Evolutionary conservation across 768 basidiomycete species (phyloP).

Genomic region (Agrocybe praecox): DNA sequence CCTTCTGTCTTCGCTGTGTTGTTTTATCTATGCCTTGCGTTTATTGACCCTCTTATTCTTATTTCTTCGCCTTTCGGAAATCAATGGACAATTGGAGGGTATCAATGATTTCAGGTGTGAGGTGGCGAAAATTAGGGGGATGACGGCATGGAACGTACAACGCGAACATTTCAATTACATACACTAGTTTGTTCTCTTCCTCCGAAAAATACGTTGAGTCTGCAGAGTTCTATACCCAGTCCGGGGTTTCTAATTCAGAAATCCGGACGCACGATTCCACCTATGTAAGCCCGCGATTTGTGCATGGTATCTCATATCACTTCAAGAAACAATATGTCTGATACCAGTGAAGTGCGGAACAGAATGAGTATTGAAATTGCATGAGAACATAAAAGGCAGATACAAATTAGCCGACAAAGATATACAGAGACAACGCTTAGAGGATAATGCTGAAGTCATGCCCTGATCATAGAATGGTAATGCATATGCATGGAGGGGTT

Average conservation of each 20-base stretch:
- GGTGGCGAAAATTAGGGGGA: neutral
- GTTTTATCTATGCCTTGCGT: constrained; percentile 30
- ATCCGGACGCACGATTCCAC: too few relatives aligned
- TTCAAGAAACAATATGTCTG: too few relatives aligned
- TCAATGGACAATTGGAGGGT: neutral
- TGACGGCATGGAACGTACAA: neutral
- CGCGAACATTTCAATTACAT: too few relatives aligned
- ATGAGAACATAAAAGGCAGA: neutral
- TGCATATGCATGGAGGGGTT: neutral
- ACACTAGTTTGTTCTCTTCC: too few relatives aligned
- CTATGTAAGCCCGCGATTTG: too few relatives aligned
- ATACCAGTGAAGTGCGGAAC: too few relatives aligned
- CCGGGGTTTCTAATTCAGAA: too few relatives aligned
- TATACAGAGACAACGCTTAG: neutral
- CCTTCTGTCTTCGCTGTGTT: constrained; percentile 19
- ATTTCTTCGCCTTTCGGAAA: neutral
- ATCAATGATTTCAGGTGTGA: neutral
- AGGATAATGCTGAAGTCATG: neutral
- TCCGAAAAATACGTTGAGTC: too few relatives aligned
- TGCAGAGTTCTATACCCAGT: too few relatives aligned
- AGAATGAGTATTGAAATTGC: neutral
- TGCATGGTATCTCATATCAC: too few relatives aligned
- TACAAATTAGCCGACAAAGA: neutral
- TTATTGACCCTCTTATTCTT: constrained; percentile 16
- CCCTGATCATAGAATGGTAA: neutral